These are phyloP conservation scores for Westerdykella aurantiaca DNA, from an alignment of 2,329 filamentous ascomycete species.

Conservation along the genomic window DNA sequence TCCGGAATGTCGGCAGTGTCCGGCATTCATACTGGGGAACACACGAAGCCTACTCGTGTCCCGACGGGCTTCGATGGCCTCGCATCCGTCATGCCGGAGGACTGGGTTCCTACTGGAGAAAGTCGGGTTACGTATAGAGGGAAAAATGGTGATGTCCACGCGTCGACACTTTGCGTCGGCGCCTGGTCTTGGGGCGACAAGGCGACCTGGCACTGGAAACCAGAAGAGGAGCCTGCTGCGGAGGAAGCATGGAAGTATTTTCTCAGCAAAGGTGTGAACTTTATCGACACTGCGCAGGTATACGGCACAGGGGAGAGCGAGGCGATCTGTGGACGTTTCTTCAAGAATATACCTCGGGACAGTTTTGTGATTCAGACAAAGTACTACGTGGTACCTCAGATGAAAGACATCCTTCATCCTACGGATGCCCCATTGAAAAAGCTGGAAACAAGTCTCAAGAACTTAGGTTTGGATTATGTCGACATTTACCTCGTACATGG, in stretches of 20 bases:
- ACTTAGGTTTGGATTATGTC: slow-evolving; percentile 39
- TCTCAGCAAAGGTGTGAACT: slow-evolving; percentile 36
- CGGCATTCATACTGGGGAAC: slow-evolving; percentile 12
- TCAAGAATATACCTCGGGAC: slow-evolving; percentile 32
- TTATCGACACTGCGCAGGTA: slow-evolving; percentile 43
- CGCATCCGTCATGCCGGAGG: slow-evolving; percentile 6
- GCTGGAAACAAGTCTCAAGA: slow-evolving; percentile 35
- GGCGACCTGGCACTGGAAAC: slow-evolving; percentile 27
- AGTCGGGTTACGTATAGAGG: slow-evolving; percentile 12
- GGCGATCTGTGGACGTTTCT: slow-evolving; percentile 38
- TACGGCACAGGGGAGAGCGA: slow-evolving; percentile 42
- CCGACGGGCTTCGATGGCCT: slow-evolving; percentile 11
- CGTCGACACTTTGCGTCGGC: slow-evolving; percentile 15
- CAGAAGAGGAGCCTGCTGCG: slow-evolving; percentile 31
- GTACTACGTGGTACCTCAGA: slow-evolving; percentile 32
- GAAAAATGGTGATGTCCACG: slow-evolving; percentile 13
- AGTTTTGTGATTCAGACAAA: slow-evolving; percentile 41
- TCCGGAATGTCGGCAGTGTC: slow-evolving; percentile 17
- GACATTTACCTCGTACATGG: slow-evolving; percentile 44
- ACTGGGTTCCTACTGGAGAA: slow-evolving; percentile 8
- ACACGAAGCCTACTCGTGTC: slow-evolving; percentile 14
- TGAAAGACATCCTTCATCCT: slow-evolving; percentile 31
- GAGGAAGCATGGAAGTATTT: slow-evolving; percentile 38
- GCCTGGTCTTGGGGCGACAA: slow-evolving; percentile 25
- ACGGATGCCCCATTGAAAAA: slow-evolving; percentile 30